These are phyloP conservation scores for Caloboletus firmus DNA, from an alignment of 1,284 basidiomycete species.

Conservation along the genomic window DNA sequence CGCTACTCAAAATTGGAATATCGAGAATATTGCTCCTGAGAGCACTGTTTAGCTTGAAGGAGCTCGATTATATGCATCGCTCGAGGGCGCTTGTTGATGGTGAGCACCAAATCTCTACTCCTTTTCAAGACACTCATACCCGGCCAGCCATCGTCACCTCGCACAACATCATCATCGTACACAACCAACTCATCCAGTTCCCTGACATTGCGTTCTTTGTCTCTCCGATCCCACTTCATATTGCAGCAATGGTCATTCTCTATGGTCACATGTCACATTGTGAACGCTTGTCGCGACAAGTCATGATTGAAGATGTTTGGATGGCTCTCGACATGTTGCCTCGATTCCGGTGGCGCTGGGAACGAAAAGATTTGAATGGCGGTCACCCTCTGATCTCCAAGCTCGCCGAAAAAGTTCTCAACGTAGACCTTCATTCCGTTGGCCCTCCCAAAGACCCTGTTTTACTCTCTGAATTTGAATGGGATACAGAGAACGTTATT, in stretches of 20 bases:
- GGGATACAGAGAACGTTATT: conserved; percentile 53
- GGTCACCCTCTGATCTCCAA: conserved; percentile 78
- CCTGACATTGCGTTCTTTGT: conserved; percentile 84
- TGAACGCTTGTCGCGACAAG: conserved; percentile 57
- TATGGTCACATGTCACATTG: conserved; percentile 80
- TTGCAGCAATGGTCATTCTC: conserved; percentile 83
- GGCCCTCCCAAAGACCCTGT: conserved; percentile 56
- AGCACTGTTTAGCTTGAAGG: conserved; percentile 72
- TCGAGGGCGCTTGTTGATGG: conserved; percentile 73
- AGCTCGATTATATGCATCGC: conserved; percentile 60
- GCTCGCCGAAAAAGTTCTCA: conserved; percentile 74
- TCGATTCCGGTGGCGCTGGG: conserved; percentile 84
- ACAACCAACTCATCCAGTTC: conserved; percentile 75
- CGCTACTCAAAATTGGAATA: conserved; percentile 76
- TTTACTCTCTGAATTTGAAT: conserved; percentile 65
- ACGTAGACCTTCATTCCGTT: conserved; percentile 61
- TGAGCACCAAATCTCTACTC: conserved; percentile 34
- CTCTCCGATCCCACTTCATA: conserved; percentile 80
- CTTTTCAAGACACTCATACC: conserved; percentile 7
- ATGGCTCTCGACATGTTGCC: conserved; percentile 82
- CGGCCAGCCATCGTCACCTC: conserved; percentile 71
- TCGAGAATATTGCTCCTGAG: conserved; percentile 72
- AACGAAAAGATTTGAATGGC: conserved; percentile 72
- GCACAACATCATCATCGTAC: conserved; percentile 79
- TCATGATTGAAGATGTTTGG: conserved; percentile 76